Base-by-base conservation (phyloP, 2,329 filamentous ascomycete genomes). In the Nemania serpens region DNA sequence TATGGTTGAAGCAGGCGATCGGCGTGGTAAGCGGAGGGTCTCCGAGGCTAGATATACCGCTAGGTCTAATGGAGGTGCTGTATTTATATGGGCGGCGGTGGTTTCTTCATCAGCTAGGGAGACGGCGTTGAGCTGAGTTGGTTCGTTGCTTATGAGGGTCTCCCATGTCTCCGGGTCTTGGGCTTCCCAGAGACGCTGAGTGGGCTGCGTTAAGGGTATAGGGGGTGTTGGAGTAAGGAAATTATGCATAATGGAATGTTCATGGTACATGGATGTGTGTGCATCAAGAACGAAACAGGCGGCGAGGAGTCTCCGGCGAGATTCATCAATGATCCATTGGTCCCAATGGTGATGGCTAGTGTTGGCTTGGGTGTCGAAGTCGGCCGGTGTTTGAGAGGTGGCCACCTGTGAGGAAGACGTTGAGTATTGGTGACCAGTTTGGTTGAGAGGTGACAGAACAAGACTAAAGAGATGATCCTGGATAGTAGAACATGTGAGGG, bases 211-310 rank as follows among this genome's bases (percentile, higher is more conserved):
- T 51, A 85, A 70, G n/a, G 82, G 79, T 33, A 84, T 79, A 3
- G 74, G 80, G 70, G 63, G 73, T 71, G 59, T 73, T 65, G 48
- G 74, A 68, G 58, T 71, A 59, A 60, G 62, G 66, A 80, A 73
- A 45, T 75, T 75, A 34, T 73, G 69, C 25, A 73, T 72, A 39
- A 75, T 73, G 17, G 75, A 76, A 64, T 83, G 81, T 70, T 87
- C 81, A 54, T 82, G 78, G 66, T 84, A 86, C 63, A 81, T 75
- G 63, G 82, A 79, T 68, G 82, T 79, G 62, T 86, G 84, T 6
- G 81, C 76, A 69, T 87, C 84, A 58, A 84, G 75, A 55, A 85
- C 73, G 71, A 86, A 85, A 73, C 83, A 87, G 13, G 79, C 80
- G 36, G 81, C 76, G n/a, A 85, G 74, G 29, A 87, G 76, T 43